Conservation (phyloP, 1,284 basidiomycete genomes). For the Grifola frondosa region DNA sequence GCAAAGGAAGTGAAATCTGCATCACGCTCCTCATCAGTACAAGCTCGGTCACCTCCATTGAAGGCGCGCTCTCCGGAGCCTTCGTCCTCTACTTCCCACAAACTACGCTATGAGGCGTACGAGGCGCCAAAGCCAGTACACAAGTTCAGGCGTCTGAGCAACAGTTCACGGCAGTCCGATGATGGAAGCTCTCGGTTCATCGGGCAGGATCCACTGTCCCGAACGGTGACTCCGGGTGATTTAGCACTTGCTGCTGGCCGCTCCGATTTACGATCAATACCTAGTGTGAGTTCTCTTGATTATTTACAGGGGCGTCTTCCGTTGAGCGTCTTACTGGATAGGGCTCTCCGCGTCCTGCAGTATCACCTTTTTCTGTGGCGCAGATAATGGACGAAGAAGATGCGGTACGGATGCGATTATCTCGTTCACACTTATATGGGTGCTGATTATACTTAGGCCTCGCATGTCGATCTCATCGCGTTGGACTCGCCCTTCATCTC, state of each 20-base stretch:
- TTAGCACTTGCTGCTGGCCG: conserved; percentile 50
- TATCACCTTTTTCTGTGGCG: conserved; percentile 20
- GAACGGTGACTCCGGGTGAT: conserved; percentile 55
- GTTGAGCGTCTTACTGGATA: background rate
- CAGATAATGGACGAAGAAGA: conserved; percentile 26
- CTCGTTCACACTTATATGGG: background rate
- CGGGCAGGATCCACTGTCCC: conserved; percentile 35
- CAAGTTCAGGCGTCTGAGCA: conserved; percentile 39
- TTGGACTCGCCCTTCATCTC: conserved; percentile 67
- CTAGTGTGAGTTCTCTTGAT: conserved; percentile 24
- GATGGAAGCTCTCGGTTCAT: conserved; percentile 28
- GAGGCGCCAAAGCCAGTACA: conserved; percentile 53
- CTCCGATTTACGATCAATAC: conserved; percentile 36
- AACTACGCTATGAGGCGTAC: conserved; percentile 71
- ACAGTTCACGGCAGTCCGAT: conserved; percentile 29
- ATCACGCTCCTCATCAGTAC: conserved; percentile 15
- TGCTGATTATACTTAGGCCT: conserved; percentile 28
- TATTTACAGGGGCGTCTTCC: background rate
- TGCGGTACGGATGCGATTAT: conserved; percentile 15
- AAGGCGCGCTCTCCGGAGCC: conserved; percentile 29
- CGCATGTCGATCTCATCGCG: conserved; percentile 59
- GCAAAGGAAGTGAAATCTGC: conserved; percentile 12
- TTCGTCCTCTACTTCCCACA: conserved; percentile 37
- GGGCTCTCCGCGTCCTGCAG: conserved; percentile 18
- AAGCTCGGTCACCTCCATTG: conserved; percentile 19